These are phyloP conservation scores for Colletotrichum ledebouriae DNA, from an alignment of 2,329 filamentous ascomycete species.

Conservation along the genomic window DNA sequence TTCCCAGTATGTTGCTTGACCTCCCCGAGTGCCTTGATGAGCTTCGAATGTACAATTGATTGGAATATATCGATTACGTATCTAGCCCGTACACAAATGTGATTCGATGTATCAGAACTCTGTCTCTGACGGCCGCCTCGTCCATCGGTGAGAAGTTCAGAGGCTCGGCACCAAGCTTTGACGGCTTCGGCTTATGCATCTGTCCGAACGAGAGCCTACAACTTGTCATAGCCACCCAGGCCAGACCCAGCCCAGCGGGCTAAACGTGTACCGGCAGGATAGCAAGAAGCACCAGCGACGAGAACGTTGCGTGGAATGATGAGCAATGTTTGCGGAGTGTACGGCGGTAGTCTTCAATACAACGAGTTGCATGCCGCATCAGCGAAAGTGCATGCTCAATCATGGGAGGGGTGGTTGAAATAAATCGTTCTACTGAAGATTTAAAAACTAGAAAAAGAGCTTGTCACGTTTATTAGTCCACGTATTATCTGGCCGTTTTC, in stretches of 20 bases:
- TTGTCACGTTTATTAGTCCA: background rate
- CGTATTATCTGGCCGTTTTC: background rate
- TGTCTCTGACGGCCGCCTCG: conserved; percentile 50
- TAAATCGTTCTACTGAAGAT: too few species aligned
- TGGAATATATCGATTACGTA: conserved; percentile 59
- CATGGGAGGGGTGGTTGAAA: too few species aligned
- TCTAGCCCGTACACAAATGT: conserved; percentile 56
- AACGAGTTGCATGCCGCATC: too few species aligned
- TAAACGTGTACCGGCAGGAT: conserved; percentile 65
- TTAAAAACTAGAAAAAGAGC: too few species aligned
- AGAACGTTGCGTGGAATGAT: conserved; percentile 53
- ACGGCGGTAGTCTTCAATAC: too few species aligned
- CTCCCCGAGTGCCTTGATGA: conserved; percentile 61
- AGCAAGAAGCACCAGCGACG: conserved; percentile 66
- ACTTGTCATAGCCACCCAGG: conserved; percentile 57
- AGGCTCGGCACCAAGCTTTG: conserved; percentile 58
- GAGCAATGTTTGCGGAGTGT: background rate
- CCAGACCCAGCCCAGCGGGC: conserved; percentile 47
- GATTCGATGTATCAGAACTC: conserved; percentile 59
- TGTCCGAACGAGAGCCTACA: conserved; percentile 63
- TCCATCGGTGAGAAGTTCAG: conserved; percentile 56
- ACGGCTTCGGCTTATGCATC: conserved; percentile 59
- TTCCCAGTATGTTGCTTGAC: conserved; percentile 51
- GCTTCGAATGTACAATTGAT: conserved; percentile 50
- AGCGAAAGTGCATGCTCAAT: too few species aligned